A percentile compares a stretch with the other conserved stretches of the same genome.
Conservation (phyloP, 2,329 filamentous ascomycete genomes). For the Colletotrichum sublineola region DNA sequence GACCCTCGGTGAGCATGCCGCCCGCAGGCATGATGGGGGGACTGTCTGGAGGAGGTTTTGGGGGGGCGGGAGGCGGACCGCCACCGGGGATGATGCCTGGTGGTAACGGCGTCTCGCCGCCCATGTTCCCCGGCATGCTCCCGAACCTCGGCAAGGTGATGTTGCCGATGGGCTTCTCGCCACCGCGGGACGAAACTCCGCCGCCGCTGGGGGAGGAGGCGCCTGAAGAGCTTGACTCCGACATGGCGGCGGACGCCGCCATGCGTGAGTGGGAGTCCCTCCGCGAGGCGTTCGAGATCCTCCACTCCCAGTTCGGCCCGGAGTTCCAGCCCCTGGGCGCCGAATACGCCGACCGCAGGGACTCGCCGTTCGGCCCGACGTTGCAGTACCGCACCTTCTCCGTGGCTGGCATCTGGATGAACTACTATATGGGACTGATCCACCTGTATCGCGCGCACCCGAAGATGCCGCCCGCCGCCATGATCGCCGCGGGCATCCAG, state of each 20-base stretch:
- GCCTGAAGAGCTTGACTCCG: constrained; percentile 69
- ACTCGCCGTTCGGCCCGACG: constrained; percentile 83
- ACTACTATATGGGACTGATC: constrained; percentile 88
- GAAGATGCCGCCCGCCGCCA: constrained; percentile 89
- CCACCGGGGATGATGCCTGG: constrained; percentile 41
- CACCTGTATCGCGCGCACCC: constrained; percentile 87
- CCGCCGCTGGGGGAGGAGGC: constrained; percentile 57
- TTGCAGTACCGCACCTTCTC: constrained; percentile 87
- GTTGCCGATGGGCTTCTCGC: constrained; percentile 68
- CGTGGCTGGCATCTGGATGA: constrained; percentile 89
- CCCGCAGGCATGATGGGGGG: constrained; percentile 19
- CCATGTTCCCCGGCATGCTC: constrained; percentile 68
- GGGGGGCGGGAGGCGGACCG: constrained; percentile 8
- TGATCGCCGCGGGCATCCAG: constrained; percentile 85
- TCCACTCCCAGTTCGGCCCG: constrained; percentile 75
- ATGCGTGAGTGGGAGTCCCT: constrained; percentile 85
- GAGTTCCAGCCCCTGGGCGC: constrained; percentile 82
- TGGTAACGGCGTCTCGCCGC: constrained; percentile 53
- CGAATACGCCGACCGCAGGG: constrained; percentile 73
- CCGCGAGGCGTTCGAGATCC: constrained; percentile 75
- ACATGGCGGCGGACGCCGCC: constrained; percentile 76
- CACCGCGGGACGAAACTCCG: constrained; percentile 58
- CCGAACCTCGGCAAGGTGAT: constrained; percentile 64
- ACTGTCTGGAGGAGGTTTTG: constrained; percentile 38
- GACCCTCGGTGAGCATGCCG: constrained; percentile 23